These are phyloP conservation scores for Aspergillus caelatus DNA, from an alignment of 2,329 filamentous ascomycete species.

Conservation along the genomic window DNA sequence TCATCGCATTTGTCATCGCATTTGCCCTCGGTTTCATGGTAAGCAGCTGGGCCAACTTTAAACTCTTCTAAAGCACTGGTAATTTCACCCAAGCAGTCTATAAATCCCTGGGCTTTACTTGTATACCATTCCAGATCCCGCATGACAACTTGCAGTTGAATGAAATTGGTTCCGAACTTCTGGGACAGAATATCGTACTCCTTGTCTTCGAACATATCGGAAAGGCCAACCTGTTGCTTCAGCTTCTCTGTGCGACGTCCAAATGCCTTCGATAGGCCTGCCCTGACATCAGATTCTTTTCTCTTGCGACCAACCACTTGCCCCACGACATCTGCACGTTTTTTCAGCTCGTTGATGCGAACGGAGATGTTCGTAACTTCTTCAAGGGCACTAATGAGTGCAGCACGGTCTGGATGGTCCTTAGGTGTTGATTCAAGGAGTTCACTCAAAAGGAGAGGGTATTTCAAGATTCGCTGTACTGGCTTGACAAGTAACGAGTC, in stretches of 20 bases:
- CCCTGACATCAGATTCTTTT: conserved; percentile 84
- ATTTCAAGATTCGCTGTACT: conserved; percentile 91
- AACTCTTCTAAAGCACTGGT: conserved; percentile 81
- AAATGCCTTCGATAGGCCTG: conserved; percentile 85
- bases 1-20: conserved; percentile 97
- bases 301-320: conserved; percentile 84
- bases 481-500: conserved; percentile 97
- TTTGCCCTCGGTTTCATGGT: conserved; percentile 87
- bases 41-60: conserved; percentile 66
- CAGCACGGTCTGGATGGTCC: conserved; percentile 78
- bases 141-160: conserved; percentile 87
- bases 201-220: conserved; percentile 73
- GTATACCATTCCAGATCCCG: conserved; percentile 94
- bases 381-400: conserved; percentile 71
- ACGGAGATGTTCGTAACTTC: conserved; percentile 65
- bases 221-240: conserved; percentile 68
- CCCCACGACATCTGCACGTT: conserved; percentile 88
- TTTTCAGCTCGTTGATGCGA: conserved; percentile 91
- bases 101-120: conserved; percentile 75
- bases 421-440: conserved; percentile 76
- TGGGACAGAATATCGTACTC: conserved; percentile 80
- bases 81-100: conserved; percentile 79
- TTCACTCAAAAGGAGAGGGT: conserved; percentile 81
- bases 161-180: conserved; percentile 88
- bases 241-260: conserved; percentile 86